Evolutionary conservation across 2,329 filamentous ascomycete genomes (phyloP), one percentile per base, ranked within the genome.

Genomic region (Penicillium corylophilum): DNA sequence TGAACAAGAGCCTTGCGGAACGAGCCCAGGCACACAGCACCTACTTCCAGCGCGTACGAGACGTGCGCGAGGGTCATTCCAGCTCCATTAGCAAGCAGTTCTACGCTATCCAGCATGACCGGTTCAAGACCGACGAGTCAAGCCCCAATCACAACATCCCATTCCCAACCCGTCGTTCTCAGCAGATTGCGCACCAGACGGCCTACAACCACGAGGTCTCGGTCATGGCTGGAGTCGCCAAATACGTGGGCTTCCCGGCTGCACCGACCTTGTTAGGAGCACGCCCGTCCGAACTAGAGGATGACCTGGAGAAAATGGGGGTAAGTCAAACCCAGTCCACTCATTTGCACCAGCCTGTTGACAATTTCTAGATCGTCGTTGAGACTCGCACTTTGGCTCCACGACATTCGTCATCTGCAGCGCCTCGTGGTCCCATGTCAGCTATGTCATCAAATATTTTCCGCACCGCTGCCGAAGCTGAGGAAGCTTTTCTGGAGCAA

Each of bases 191-290:
- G 55, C 89, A 96, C 56, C 92, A 95, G 62, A 82, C 91, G 44
- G 88, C 92, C 42, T 97, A 97, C 76, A 97, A 96, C 70, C 89
- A 88, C 59, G 94, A 99, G 70, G 92, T 99, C 4, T 95, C 92
- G 0, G 84, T 96, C 24, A 77, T 99, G 51, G 87, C 92, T 5
- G 93, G 93, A 33, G 81, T 97, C 46, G 92, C 93, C 31, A 97
- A 96, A 74, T 92, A 96, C 69, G 86, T 95, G 65, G 94, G 94
- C 22, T 99, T 99, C 73, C 94, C 94, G 31, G 92, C 93, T 28
- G 94, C 92, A n/a, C 94, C 94, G 18, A 81, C 89, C 29, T 87
- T 99, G 73, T 79, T 79, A 51, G 82, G 88, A 38, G 88, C 89
- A 23, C 86, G 87, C 33, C 72, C 81, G 20, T 77, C 82, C 10